These are phyloP conservation scores for Xylariaceae sp. DNA, from an alignment of 2,329 filamentous ascomycete genomes.

Conservation along the genomic window DNA sequence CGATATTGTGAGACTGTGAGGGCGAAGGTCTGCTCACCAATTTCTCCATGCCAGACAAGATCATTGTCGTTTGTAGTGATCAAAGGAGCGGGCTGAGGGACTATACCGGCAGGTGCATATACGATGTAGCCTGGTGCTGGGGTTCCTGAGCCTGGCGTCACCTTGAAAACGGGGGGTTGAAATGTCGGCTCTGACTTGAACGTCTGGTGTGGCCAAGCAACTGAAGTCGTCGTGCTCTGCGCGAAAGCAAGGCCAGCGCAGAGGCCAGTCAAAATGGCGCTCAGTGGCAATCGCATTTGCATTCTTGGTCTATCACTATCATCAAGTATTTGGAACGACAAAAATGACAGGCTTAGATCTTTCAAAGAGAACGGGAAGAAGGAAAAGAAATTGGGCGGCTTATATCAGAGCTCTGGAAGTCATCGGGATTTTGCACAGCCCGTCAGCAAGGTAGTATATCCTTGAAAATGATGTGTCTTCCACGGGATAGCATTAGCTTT, in stretches of 20 bases:
- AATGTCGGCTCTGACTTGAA: neutral
- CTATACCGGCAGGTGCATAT: neutral
- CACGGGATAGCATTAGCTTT: too few relatives aligned
- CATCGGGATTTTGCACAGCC: too few relatives aligned
- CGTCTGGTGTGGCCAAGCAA: neutral
- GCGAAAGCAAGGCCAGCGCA: neutral
- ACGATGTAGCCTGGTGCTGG: neutral
- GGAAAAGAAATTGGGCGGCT: too few relatives aligned
- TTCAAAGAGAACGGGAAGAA: too few relatives aligned
- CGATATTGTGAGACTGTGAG: slow-evolving; percentile 28
- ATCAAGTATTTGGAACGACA: too few relatives aligned
- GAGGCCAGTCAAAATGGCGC: too few relatives aligned
- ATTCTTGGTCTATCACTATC: too few relatives aligned
- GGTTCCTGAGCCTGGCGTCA: neutral
- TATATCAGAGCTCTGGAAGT: too few relatives aligned
- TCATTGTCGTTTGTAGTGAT: slow-evolving; percentile 20
- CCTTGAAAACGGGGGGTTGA: neutral
- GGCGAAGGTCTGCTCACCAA: slow-evolving; percentile 22
- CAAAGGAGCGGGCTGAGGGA: neutral
- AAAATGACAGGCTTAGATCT: too few relatives aligned
- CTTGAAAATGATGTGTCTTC: too few relatives aligned
- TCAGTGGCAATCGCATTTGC: too few relatives aligned
- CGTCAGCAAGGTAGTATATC: too few relatives aligned
- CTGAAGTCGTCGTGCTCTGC: neutral
- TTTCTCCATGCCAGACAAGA: slow-evolving; percentile 26